A percentile compares a stretch with the other conserved stretches of the same genome.
These are phyloP conservation scores for Funneliformis mosseae DNA, from an alignment of 192 early-diverging fungal genomes.

Conservation along the genomic window DNA sequence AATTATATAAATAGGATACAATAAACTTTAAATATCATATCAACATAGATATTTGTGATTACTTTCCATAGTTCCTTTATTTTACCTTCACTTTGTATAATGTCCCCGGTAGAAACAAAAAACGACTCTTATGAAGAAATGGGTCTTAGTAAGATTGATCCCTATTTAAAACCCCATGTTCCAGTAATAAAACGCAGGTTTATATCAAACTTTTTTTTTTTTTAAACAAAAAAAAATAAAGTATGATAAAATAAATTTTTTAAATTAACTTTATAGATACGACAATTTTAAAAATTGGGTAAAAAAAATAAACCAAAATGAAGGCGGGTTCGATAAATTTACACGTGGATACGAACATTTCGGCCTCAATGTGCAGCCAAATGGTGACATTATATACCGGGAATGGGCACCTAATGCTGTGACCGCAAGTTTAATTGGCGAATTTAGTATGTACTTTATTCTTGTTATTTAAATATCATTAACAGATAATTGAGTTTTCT, in stretches of 20 bases:
- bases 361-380: constrained; percentile 75
- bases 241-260: too few species aligned
- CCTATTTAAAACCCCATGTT: constrained; percentile 76
- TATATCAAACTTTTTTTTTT: not conserved
- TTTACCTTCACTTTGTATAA: not conserved
- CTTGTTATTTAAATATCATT: not conserved
- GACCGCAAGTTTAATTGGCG: constrained; percentile 82
- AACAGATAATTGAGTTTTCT: not conserved
- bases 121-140: constrained; percentile 50
- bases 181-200: constrained; percentile 64
- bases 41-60: too few species aligned
- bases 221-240: not conserved
- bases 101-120: not conserved
- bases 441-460: constrained; percentile 75
- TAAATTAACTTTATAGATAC: constrained; percentile 42
- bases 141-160: constrained; percentile 71
- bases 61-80: not conserved
- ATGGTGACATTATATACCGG: constrained; percentile 72
- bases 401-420: constrained; percentile 93
- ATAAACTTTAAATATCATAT: not conserved
- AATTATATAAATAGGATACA: not conserved
- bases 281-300: constrained; percentile 69
- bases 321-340: constrained; percentile 86
- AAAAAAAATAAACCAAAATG: constrained; percentile 62
- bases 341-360: constrained; percentile 77